Evolutionary conservation across 2,329 filamentous ascomycete species (phyloP), one percentile per base, ranked within the genome.

Genomic region (Aspergillus ochraceus): DNA sequence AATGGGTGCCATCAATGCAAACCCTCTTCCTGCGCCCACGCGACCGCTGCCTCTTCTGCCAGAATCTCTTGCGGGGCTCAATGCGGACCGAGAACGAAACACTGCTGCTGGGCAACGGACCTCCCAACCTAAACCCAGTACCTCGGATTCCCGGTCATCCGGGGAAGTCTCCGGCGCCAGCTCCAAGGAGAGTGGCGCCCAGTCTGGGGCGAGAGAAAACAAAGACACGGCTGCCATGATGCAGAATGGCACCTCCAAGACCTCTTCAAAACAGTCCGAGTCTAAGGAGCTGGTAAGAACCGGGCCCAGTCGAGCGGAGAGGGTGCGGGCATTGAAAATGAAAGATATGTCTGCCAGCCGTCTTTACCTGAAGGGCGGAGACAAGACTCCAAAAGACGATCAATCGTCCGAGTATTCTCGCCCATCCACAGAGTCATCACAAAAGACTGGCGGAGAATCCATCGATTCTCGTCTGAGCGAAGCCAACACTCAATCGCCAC

Each of bases 1-100:
- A 5, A 61, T 70, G 58, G 65, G 66, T 17, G 64, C 70, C 0
- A 65, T 76, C 17, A 64, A 75, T 39, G 64, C 71, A 14, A 73
- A 74, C 42, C 71, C 74, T 61, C 67, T 74, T 20, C 75, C 75
- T 17, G 73, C 74, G 32, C 75, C 75, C 12, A 71, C 65, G 26
- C 68, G 63, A 32, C 73, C 75, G 30, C 57, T 77, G 4, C 75
- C 75, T 53, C 71, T 70, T 4, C 57, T 76, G 9, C 75, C 75
- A 10, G 63, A 69, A 32, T 29, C 62, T 19, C 57, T 49, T 3
- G 46, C 58, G 29, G 54, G 55, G 12, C 54, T 65, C 20, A 59
- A 60, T 29, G 53, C 52, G 39, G 36, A 26, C 36, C 62, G 52
- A 8, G 62, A 60, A 20, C 47, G 55, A 2, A 61, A 60, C n/a